Evolutionary conservation across 352 stramenopile species (phyloP).

Genomic region (Phytopythium helicoides): DNA sequence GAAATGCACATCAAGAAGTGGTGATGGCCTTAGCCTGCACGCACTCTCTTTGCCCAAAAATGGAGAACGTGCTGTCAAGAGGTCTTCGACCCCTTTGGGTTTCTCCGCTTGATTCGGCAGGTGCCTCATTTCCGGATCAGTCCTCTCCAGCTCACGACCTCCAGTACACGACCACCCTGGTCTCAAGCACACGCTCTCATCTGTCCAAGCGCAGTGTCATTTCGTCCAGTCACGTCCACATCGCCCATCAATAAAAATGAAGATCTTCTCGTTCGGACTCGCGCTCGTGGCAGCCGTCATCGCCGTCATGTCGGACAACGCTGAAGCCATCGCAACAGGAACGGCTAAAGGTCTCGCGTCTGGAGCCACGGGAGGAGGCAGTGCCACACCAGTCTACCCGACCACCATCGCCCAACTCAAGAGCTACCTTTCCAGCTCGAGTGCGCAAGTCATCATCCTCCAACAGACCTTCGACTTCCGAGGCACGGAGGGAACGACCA

Average conservation of each 20-base stretch:
- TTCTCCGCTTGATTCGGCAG: too few relatives aligned
- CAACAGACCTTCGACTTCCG: conserved; percentile 22
- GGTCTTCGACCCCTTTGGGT: too few relatives aligned
- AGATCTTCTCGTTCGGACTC: conserved; percentile 3
- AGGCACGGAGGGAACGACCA: conserved; percentile 11
- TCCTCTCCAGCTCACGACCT: conserved; percentile 1
- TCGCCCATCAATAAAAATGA: neutral
- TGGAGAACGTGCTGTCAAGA: too few relatives aligned
- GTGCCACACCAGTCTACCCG: conserved; percentile 17
- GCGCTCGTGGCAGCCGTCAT: conserved; percentile 7
- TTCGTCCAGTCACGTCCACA: too few relatives aligned
- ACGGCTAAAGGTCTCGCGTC: conserved; percentile 20
- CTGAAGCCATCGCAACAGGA: conserved; percentile 13
- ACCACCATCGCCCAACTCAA: conserved; percentile 22
- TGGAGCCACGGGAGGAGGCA: conserved; percentile 13
- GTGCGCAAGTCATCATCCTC: conserved; percentile 9
- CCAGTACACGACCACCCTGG: neutral
- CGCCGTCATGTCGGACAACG: neutral
- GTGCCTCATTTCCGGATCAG: conserved; percentile 1
- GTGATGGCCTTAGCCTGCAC: too few relatives aligned
- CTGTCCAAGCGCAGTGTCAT: too few relatives aligned
- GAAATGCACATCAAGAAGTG: too few relatives aligned
- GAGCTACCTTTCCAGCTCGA: conserved; percentile 10
- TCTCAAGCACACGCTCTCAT: neutral
- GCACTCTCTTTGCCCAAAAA: too few relatives aligned